These are phyloP conservation scores for Colletotrichum nymphaeae DNA, from an alignment of 2,329 filamentous ascomycete species.

Conservation along the genomic window DNA sequence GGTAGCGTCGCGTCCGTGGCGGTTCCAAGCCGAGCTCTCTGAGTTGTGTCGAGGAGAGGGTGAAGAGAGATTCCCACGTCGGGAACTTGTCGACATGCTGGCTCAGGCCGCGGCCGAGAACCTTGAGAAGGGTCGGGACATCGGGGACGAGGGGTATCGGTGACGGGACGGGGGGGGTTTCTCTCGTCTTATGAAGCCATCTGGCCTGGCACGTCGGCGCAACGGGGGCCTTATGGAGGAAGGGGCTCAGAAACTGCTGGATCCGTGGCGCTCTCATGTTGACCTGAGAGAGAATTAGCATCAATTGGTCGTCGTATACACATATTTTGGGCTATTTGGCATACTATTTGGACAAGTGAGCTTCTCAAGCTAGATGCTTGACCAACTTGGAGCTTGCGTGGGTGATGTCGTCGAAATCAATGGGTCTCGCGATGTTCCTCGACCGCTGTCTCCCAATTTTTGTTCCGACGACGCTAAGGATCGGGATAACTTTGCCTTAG, in stretches of 20 bases:
- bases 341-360: neutral
- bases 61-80: conserved; percentile 91
- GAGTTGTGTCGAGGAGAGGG: conserved; percentile 80
- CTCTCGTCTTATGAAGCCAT: conserved; percentile 56
- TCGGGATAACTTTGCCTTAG: conserved; percentile 22
- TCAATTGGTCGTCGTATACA: neutral
- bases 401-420: conserved; percentile 9
- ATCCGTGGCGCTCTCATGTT: conserved; percentile 36
- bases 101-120: conserved; percentile 89
- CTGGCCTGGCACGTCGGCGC: conserved; percentile 50
- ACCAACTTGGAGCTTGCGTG: conserved; percentile 20
- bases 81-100: conserved; percentile 88
- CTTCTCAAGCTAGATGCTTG: conserved; percentile 11
- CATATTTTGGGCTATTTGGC: neutral
- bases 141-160: conserved; percentile 91
- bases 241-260: conserved; percentile 28
- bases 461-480: conserved; percentile 28
- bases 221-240: conserved; percentile 38
- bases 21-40: conserved; percentile 89
- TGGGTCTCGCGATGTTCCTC: conserved; percentile 23
- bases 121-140: conserved; percentile 83
- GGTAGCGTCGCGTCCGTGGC: conserved; percentile 82
- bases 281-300: conserved; percentile 14
- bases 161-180: conserved; percentile 63
- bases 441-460: conserved; percentile 27